These are phyloP conservation scores for Primulina tabacum DNA, from an alignment of 257 asterid species.

Conservation along the genomic window DNA sequence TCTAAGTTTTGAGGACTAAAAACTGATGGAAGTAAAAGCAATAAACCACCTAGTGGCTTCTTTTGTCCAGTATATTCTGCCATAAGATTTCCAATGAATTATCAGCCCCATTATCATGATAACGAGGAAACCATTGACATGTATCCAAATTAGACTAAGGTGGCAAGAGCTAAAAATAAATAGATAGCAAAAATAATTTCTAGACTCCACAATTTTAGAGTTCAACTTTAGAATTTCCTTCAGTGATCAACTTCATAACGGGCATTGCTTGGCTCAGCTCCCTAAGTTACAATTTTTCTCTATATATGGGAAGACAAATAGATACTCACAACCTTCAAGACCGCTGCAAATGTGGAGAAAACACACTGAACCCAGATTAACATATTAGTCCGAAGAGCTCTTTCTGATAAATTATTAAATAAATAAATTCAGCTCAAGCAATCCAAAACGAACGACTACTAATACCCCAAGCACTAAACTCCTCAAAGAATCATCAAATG, in stretches of 20 bases:
- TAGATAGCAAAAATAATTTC: conserved; percentile 14
- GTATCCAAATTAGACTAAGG: background rate
- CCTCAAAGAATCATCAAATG: background rate
- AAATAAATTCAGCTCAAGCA: background rate
- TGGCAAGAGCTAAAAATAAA: conserved; percentile 15
- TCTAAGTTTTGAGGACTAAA: conserved; percentile 53
- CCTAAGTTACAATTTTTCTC: background rate
- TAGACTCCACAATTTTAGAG: background rate
- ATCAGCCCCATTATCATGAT: conserved; percentile 19
- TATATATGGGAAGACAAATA: background rate
- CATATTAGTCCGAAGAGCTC: background rate
- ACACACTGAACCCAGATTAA: background rate
- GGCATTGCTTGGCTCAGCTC: background rate
- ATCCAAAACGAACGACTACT: background rate
- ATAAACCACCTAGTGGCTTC: conserved; percentile 82
- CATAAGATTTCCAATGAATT: conserved; percentile 23
- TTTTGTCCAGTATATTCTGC: conserved; percentile 80
- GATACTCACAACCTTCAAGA: background rate
- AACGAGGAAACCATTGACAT: background rate
- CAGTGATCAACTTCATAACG: background rate
- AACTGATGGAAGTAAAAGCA: conserved; percentile 72
- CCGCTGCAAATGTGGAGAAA: background rate
- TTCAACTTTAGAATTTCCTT: too few species aligned
- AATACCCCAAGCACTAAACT: background rate
- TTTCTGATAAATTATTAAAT: background rate